Base-by-base conservation (phyloP, 1,284 basidiomycete genomes). In the Cutaneotrichosporon cavernicola region DNA sequence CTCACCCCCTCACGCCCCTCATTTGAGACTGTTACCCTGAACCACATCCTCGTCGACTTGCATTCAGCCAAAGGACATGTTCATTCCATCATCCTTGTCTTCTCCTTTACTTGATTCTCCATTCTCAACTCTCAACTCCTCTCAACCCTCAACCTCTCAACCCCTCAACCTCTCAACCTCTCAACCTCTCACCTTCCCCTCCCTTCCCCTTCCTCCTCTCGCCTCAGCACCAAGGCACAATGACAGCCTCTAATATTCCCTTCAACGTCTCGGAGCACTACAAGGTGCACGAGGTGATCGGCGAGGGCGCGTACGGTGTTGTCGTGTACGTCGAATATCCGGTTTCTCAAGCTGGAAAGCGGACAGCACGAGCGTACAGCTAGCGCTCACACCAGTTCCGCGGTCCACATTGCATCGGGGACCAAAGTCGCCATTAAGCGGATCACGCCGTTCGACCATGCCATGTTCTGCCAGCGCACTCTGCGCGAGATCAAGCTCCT, bases 371-470 rank as follows among this genome's bases (percentile, higher is more conserved):
- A 2, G 9, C 36, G 36, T 13, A 4, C 36, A 1, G n/a, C 32
- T 16, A 11, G 30, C 16, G 14, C 61, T 59, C 32, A 51, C 64
- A 4, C 43, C 65, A 69, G 91, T 75, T 91, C 91, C 43, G 92
- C 92, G 3, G 85, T 92, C 3, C 92, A 95, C 77, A 81, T 87
- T 71, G 88, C 90, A 4, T 90, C 87, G 59, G 88, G 89, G 49
- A 87, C 89, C 60, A 89, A 89, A 76, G 90, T 92, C 68, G 90
- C 90, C 63, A 92, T 91, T 82, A 92, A 93, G 86, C 90, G 91
- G 84, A 94, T 95, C 83, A 87, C 89, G 9, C 92, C 92, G 0
- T 95, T 95, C 71, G 92, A 94, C 80, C 92, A 94, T 78, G 90
- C 90, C 38, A 92, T 94, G 90, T 95, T 92, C 80, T 91, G 90